Evolutionary conservation across 1,284 basidiomycete genomes (phyloP), one percentile per base, ranked within the genome.

Genomic region (Cystobasidium slooffiae): DNA sequence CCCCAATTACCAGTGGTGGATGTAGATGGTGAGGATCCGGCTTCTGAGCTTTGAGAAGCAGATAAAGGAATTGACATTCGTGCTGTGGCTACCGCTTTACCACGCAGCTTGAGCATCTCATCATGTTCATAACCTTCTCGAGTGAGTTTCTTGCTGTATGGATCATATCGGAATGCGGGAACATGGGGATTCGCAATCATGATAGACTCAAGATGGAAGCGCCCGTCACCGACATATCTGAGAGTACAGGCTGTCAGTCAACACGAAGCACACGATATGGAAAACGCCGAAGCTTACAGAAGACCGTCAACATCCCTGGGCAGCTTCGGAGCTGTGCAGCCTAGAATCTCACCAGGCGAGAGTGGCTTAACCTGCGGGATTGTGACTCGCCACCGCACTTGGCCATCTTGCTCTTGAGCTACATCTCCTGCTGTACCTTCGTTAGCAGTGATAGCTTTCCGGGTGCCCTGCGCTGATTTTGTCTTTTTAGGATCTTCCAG

Each of bases 181-280:
- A 98, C 88, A n/a, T 87, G 84, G 0, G 97, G 97, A 82, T 99
- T 99, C 41, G 94, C 94, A 75, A 99, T 98, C 97, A 99, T 99
- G 82, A 98, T 95, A 14, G 92, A 92, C 83, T 99, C 97, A 18
- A 99, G 87, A 81, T 99, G 97, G 85, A 99, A 99, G 14, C 97
- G 89, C 20, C 97, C 97, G 80, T 99, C 97, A 24, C 97, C 97
- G 41, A 99, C 88, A 82, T 99, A 99, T 79, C 93, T 94, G 79
- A 20, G 7, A 10, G 37, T 10, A 8, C 64, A 31, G 22, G 68
- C 22, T 37, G 52, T 20, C 55, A n/a, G 18, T 55, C 31, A 51
- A 16, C 20, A 51, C 47, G 6, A 51, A 20, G 47, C 20, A 51
- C 20, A 51, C 47, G 20, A 43, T 22, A 22, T 16, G 6, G 4